Evolutionary conservation across 129 eudicot genomes (phyloP), one percentile per base, ranked within the genome.

Genomic region (Saposhnikovia divaricata): DNA sequence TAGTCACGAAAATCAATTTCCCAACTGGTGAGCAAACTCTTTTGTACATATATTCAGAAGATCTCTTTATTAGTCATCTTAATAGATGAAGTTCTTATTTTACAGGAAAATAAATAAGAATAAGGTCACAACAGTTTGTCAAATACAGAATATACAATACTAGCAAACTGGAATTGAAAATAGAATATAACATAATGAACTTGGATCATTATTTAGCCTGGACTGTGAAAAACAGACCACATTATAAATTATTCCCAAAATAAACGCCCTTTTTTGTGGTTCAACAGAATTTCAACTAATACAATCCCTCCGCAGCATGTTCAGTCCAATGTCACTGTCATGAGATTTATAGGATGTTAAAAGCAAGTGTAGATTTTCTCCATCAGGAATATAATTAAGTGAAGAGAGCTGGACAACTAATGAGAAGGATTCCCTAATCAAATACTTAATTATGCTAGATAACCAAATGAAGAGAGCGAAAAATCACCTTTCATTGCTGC

Each of bases 111-210:
- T 15, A 50, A 16, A 51, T 5, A 51, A 16, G 59, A 16, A 51
- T 51, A 51, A 57, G 66, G 66, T 57, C 66, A 57, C 66, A 57
- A 57, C 66, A 57, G 66, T 23, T 57, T 57, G 28, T 57, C 66
- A 57, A 57, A 57, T 57, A 57, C 66, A 57, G 11, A 23, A 57
- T 57, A 23, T 57, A 57, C 66, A 57, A 57, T 23, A 8, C 12
- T 57, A 23, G 66, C 28, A 57, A 57, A 57, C 28, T 57, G 66
- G 66, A 57, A 57, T 0, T 57, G 66, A 23, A 57, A 23, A 23
- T 23, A 57, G 66, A 57, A 57, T 13, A 57, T 57, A 57, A 57
- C 66, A 23, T 23, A 6, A 57, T 57, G 11, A 57, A 57, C 28
- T 57, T 19, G 9, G 10, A 6, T 57, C 13, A 57, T 57, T 57